Percentiles rank a stretch among this genome's conserved stretches.
phyloP scores from a whole-genome alignment of 1,284 basidiomycete species.

The Hortiboletus rubellus region DNA sequence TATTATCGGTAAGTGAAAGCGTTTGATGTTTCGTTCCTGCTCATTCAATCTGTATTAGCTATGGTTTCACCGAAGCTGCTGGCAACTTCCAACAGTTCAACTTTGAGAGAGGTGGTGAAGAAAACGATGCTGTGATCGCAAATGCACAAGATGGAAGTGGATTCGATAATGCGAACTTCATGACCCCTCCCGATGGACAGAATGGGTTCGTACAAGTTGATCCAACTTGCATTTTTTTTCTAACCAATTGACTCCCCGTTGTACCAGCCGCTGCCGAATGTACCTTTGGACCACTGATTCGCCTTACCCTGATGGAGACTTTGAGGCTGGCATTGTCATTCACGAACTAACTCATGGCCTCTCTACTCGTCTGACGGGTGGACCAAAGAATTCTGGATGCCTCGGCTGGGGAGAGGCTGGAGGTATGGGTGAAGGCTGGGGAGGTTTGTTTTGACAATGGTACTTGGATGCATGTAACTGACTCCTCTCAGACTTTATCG shows the following conservation, averaged over 20 bases:
- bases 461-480: not conserved
- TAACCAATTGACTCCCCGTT: constrained; percentile 23
- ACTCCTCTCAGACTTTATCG: constrained; percentile 64
- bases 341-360: constrained; percentile 90
- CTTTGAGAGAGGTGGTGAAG: constrained; percentile 85
- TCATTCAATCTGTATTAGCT: constrained; percentile 38
- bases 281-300: constrained; percentile 91
- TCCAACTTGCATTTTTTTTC: not conserved
- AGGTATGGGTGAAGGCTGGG: constrained; percentile 97
- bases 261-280: constrained; percentile 89
- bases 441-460: constrained; percentile 44
- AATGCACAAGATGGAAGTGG: constrained; percentile 95
- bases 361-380: constrained; percentile 92
- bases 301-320: constrained; percentile 91
- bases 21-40: constrained; percentile 20
- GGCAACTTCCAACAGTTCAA: constrained; percentile 99
- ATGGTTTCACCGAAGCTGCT: constrained; percentile 88
- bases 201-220: constrained; percentile 43
- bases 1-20: constrained; percentile 54
- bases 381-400: constrained; percentile 89
- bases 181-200: constrained; percentile 73
- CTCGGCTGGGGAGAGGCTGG: constrained; percentile 95
- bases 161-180: constrained; percentile 87
- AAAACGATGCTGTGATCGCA: constrained; percentile 88
- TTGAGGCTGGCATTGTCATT: constrained; percentile 93